Evolutionary conservation across 2,329 filamentous ascomycete species (phyloP).

Genomic region (Didymella sp.): DNA sequence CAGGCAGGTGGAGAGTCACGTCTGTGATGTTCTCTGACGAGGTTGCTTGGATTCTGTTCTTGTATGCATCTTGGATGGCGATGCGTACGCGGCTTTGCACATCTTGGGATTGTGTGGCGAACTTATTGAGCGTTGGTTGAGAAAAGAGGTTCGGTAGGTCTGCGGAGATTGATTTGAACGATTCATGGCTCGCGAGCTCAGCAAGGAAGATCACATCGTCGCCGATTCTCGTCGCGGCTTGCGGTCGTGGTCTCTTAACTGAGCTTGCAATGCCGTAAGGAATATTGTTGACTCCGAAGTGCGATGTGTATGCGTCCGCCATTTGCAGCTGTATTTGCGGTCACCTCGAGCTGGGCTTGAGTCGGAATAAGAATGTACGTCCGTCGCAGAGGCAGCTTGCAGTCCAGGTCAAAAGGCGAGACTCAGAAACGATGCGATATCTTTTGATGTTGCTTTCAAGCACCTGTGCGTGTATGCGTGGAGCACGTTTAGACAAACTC

Average conservation of each 20-base stretch:
- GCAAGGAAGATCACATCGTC: conserved; percentile 62
- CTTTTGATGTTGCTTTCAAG: background rate
- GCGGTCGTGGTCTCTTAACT: conserved; percentile 37
- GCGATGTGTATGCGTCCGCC: conserved; percentile 33
- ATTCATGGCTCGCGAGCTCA: conserved; percentile 47
- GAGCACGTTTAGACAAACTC: background rate
- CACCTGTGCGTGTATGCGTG: background rate
- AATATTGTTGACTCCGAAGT: conserved; percentile 44
- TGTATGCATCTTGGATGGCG: conserved; percentile 50
- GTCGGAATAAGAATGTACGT: background rate
- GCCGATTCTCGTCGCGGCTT: conserved; percentile 59
- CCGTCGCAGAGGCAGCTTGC: background rate
- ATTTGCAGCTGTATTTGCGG: conserved; percentile 16
- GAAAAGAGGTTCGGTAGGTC: conserved; percentile 39
- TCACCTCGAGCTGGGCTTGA: background rate
- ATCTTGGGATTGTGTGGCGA: conserved; percentile 55
- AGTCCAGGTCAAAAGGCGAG: background rate
- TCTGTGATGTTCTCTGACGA: conserved; percentile 46
- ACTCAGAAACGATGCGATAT: background rate
- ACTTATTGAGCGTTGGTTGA: conserved; percentile 55
- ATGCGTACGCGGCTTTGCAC: conserved; percentile 51
- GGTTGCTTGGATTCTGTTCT: conserved; percentile 22
- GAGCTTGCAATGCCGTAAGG: conserved; percentile 44
- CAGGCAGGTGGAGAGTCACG: conserved; percentile 61
- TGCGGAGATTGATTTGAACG: conserved; percentile 35